Evolutionary conservation across 2,329 filamentous ascomycete genomes (phyloP), one percentile per base, ranked within the genome.

Genomic region (Metarhizium brunneum): DNA sequence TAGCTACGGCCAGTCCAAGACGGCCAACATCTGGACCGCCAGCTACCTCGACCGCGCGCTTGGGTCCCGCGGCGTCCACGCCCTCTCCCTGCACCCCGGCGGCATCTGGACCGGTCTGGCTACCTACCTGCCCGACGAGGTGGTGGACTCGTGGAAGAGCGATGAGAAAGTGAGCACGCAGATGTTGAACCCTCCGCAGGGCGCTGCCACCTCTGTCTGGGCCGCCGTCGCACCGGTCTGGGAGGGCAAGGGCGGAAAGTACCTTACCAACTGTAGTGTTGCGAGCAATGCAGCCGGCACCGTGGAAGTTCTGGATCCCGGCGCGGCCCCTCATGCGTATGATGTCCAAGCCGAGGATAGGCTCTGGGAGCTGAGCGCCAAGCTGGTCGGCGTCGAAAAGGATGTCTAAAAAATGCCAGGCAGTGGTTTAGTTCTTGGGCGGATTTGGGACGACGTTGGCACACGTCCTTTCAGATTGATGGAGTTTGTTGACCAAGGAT

Each of bases 31-130:
- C 35, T 76, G 70, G 57, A 73, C 76, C 59, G 73, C 77, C 20
- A 78, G 75, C 59, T 69, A 77, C 54, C 69, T 81, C 32, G 76
- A 80, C 42, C 70, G 77, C 5, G 69, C 68, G 0, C 80, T 77
- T 59, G 74, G 72, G 5, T 47, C 64, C 1, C 60, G 64, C 6
- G 71, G 73, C 20, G 57, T 81, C 0, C 75, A 76, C 54, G 75
- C 68, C 1, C 7, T 47, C 18, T 55, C 52, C 14, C 16, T 62
- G 6, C 73, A 78, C 54, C 79, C 78, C 0, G 79, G 54, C 10
- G 42, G 43, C 20, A 47, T 47, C n/a, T 47, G n/a, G 43, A 47
- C 43, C 1, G 43, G 43, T 25, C 18, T 60, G 11, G 7, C n/a
- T 40, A 10, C 36, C n/a, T 18, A 57, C 40, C 6, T 55, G 4